Evolutionary conservation across 2,329 filamentous ascomycete genomes (phyloP).

Genomic region (Verticillium isaacii): DNA sequence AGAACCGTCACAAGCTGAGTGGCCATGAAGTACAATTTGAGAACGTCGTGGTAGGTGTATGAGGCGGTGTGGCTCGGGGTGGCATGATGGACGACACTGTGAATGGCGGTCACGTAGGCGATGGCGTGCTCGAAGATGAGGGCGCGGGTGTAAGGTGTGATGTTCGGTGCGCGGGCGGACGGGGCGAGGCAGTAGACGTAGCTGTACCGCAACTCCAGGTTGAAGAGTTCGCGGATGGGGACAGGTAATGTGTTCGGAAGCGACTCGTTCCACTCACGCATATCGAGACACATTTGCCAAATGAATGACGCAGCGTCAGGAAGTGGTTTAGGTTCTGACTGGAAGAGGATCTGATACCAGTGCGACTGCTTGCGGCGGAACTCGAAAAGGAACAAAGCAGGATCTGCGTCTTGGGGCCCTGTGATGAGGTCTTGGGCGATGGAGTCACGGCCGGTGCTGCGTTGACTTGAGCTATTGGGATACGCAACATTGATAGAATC

Average conservation of each 20-base stretch:
- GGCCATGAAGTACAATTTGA: slow-evolving; percentile 74
- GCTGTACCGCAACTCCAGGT: slow-evolving; percentile 85
- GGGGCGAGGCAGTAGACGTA: slow-evolving; percentile 86
- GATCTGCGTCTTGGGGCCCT: slow-evolving; percentile 52
- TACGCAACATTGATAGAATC: slow-evolving; percentile 79
- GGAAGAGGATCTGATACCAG: slow-evolving; percentile 87
- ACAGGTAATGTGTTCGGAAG: slow-evolving; percentile 62
- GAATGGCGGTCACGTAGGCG: slow-evolving; percentile 72
- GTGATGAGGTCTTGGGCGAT: slow-evolving; percentile 32
- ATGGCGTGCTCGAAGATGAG: slow-evolving; percentile 84
- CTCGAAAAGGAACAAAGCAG: slow-evolving; percentile 73
- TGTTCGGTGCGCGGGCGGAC: slow-evolving; percentile 65
- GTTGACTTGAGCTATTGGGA: slow-evolving; percentile 43
- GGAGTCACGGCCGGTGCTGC: not conserved
- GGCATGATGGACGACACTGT: slow-evolving; percentile 58
- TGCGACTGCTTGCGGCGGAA: slow-evolving; percentile 81
- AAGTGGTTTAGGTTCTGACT: slow-evolving; percentile 66
- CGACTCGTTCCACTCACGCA: slow-evolving; percentile 77
- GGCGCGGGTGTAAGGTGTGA: slow-evolving; percentile 71
- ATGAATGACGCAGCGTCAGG: slow-evolving; percentile 66
- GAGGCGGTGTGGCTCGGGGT: slow-evolving; percentile 52
- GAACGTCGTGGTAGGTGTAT: slow-evolving; percentile 81
- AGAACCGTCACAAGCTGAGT: slow-evolving; percentile 59
- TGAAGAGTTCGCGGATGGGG: slow-evolving; percentile 70
- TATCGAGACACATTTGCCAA: slow-evolving; percentile 70